These are phyloP conservation scores for Solanum clarkiae DNA, from an alignment of 257 asterid species.

Conservation along the genomic window DNA sequence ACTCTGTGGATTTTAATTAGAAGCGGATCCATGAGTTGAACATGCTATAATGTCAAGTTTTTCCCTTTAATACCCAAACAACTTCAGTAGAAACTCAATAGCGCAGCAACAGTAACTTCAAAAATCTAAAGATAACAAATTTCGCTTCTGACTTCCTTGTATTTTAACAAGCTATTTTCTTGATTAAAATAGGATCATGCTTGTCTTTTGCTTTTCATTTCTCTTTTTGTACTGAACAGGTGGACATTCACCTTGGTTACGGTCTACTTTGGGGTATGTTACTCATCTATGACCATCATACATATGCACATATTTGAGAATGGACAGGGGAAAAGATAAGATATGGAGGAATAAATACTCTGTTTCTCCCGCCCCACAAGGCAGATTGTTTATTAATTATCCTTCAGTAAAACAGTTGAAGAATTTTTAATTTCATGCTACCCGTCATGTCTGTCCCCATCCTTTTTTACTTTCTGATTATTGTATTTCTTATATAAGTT, in stretches of 20 bases:
- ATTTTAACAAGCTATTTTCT: not conserved
- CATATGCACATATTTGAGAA: not conserved
- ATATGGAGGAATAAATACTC: not conserved
- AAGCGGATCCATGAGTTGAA: not conserved
- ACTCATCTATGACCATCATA: slow-evolving; percentile 7
- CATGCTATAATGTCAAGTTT: not conserved
- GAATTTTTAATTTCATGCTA: not conserved
- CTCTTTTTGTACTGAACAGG: slow-evolving; percentile 41
- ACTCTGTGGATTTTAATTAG: not conserved
- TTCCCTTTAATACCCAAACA: not conserved
- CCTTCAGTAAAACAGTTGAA: not conserved
- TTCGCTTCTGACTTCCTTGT: not conserved
- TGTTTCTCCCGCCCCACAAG: not conserved
- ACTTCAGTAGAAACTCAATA: not conserved
- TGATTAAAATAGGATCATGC: not conserved
- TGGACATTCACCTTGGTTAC: slow-evolving; percentile 81
- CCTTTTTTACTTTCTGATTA: not conserved
- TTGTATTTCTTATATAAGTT: not conserved
- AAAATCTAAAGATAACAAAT: not conserved
- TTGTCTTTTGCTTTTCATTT: not conserved
- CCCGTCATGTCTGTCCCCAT: not conserved
- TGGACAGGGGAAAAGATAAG: not conserved
- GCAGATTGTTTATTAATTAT: not conserved
- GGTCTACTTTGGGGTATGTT: slow-evolving; percentile 75
- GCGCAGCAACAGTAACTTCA: not conserved